Base-by-base conservation (phyloP, 2,329 filamentous ascomycete species). In the Aphanocladium album region DNA sequence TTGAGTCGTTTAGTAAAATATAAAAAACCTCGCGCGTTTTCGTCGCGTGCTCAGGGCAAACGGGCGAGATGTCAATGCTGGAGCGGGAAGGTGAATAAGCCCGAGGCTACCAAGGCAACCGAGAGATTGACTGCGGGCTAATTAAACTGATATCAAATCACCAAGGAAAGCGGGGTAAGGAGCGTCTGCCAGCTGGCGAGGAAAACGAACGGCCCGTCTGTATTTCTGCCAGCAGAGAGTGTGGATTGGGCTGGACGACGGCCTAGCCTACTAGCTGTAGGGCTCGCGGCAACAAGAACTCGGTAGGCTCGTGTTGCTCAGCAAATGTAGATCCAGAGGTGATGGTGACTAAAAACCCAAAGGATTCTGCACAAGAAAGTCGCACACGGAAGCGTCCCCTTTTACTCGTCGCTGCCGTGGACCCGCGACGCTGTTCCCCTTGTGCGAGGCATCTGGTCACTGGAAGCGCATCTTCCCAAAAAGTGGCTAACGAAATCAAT, bases 171-270 rank as follows among this genome's bases (percentile, higher is more conserved):
- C 57, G 57, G 57, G 49, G 57, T 53, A 50, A 16, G 16, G 8
- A 33, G 39, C 27, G 27, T 53, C 57, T 53, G 57, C 57, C 57
- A 60, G 57, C 57, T 60, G 57, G 57, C 57, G 46, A 47, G 33
- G 30, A 54, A 53, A 57, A 50, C 30, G 30, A 39, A 45, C 49
- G 49, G 57, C 12, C 57, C 27, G 57, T 45, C 25, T 25, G 57
- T 30, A 8, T 52, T 53, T 60, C 17, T 47, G 27, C 14, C 33
- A n/a, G 43, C 23, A 30, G 23, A 8, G 16, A 14, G 25, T 4
- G 25, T n/a, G 7, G 33, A 37, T 12, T 23, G 6, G 30, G 7
- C 5, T 8, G 30, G 27, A 39, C 16, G 39, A 12, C 19, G 23
- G 35, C 14, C n/a, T 19, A 27, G 37, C 11, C 14, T 8, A 9